These are phyloP conservation scores for Parathielavia hyrcaniae DNA, from an alignment of 495 filamentous ascomycete genomes.

Conservation along the genomic window DNA sequence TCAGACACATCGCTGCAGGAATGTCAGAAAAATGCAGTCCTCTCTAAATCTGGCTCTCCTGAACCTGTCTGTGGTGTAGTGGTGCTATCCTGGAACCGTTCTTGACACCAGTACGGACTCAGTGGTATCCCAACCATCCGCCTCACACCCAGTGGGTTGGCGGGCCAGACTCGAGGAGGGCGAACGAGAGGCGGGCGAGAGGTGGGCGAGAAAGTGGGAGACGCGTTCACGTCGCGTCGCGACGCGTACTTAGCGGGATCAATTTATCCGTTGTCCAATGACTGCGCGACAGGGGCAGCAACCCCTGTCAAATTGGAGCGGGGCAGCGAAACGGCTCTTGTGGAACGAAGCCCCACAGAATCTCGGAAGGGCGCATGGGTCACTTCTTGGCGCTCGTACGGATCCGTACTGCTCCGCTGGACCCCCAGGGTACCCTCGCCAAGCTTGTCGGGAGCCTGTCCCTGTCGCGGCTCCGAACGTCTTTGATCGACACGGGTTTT, in stretches of 20 bases:
- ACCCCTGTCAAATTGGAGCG: background rate
- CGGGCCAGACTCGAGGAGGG: background rate
- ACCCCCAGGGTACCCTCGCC: no score
- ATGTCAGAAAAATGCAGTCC: no score
- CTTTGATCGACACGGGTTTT: no score
- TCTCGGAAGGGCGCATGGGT: background rate
- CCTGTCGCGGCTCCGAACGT: no score
- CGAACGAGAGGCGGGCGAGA: background rate
- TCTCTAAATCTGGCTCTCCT: no score
- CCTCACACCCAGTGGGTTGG: background rate
- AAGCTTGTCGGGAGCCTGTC: no score
- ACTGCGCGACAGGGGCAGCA: background rate
- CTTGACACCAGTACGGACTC: background rate
- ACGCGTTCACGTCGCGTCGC: slow-evolving; percentile 27
- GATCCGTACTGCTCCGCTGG: no score
- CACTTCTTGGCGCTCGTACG: background rate
- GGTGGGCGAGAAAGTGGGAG: slow-evolving; percentile 7
- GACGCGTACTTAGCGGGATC: slow-evolving; percentile 15
- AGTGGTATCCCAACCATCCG: background rate
- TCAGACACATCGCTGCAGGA: no score
- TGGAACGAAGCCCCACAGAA: background rate
- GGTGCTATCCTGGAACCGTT: background rate
- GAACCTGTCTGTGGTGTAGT: no score
- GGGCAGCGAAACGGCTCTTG: slow-evolving; percentile 1
- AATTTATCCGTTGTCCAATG: slow-evolving; percentile 23